Evolutionary conservation across 768 basidiomycete species (phyloP).

Genomic region (Rhodosporidiobolus sp.): DNA sequence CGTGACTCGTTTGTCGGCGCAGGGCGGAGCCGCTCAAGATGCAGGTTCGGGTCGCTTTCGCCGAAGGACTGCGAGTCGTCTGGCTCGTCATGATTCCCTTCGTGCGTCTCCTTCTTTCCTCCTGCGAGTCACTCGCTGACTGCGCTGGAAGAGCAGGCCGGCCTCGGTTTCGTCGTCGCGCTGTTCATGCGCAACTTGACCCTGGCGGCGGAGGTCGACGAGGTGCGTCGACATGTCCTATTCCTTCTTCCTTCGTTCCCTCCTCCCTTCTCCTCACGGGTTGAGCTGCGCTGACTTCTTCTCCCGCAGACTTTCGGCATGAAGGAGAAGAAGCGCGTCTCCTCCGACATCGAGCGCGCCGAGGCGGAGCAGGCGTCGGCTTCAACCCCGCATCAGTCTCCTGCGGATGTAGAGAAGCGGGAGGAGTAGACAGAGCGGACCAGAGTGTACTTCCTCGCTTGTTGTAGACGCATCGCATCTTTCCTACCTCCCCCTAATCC

Average conservation of each 20-base stretch:
- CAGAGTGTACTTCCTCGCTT: background rate
- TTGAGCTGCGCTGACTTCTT: background rate
- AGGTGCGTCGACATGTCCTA: conserved; percentile 5
- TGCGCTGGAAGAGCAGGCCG: conserved; percentile 14
- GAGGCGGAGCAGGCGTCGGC: background rate
- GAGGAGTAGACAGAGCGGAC: background rate
- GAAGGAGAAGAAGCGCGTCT: conserved; percentile 1
- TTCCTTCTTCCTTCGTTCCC: background rate
- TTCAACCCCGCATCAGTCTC: background rate
- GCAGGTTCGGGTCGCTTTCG: conserved; percentile 48
- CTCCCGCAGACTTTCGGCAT: conserved; percentile 1
- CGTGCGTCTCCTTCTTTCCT: background rate
- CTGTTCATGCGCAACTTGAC: conserved; percentile 47
- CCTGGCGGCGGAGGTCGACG: conserved; percentile 46
- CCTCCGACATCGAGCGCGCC: background rate
- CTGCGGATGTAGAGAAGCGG: background rate
- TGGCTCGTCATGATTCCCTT: conserved; percentile 49
- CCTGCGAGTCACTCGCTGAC: background rate
- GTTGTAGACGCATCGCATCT: background rate
- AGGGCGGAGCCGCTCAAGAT: conserved; percentile 38
- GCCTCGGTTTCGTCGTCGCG: conserved; percentile 44
- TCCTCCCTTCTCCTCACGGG: background rate
- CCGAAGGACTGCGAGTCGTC: conserved; percentile 45
- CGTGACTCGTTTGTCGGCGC: background rate
- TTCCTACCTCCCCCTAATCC: too few species aligned